Base-by-base conservation (phyloP, 257 asterid species). In the Nicotiana obtusifolia region DNA sequence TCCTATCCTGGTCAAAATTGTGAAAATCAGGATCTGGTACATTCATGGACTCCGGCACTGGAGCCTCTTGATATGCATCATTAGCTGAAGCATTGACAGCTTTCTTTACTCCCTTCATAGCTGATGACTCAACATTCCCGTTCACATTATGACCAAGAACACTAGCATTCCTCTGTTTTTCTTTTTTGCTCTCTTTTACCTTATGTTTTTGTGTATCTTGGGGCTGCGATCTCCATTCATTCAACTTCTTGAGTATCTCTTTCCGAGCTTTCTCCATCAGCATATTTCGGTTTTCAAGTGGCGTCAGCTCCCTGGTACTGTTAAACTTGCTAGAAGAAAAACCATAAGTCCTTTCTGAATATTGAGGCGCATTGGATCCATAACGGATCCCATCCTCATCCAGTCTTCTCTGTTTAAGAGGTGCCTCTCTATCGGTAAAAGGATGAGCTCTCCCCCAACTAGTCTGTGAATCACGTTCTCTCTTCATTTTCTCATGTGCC, bases 11-110 rank as follows among this genome's bases (percentile, higher is more conserved):
- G 62, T 85, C 88, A 76, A 85, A 85, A 83, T 85, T 84, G 69
- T 85, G 86, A 75, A 85, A 85, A 81, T 85, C 88, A 1, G 88
- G 82, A 78, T 95, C 98, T 65, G 97, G 97, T 62, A 92, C 97
- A 86, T 76, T 88, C 95, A 95, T 91, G 17, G 90, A 35, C 65
- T 87, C 86, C 14, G 54, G 82, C 65, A 60, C 76, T 76, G 71
- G 54, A 37, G 71, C 84, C 57, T 52, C 89, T 67, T 79, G 64
- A 41, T 66, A 52, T 31, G 41, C 81, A 41, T 71, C 88, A 82
- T 78, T 89, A 81, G 81, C 88, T 82, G 87, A 57, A 69, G 64
- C 64, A 76, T 68, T 52, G 8, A 67, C 81, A 82, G 26, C 78
- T 77, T 85, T 82, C 69, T 71, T 85, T 15, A 56, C 87, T 80